A percentile compares a stretch with the other conserved stretches of the same genome.
Evolutionary conservation across 495 filamentous ascomycete genomes (phyloP).

Genomic region (Penicillium nucicola): DNA sequence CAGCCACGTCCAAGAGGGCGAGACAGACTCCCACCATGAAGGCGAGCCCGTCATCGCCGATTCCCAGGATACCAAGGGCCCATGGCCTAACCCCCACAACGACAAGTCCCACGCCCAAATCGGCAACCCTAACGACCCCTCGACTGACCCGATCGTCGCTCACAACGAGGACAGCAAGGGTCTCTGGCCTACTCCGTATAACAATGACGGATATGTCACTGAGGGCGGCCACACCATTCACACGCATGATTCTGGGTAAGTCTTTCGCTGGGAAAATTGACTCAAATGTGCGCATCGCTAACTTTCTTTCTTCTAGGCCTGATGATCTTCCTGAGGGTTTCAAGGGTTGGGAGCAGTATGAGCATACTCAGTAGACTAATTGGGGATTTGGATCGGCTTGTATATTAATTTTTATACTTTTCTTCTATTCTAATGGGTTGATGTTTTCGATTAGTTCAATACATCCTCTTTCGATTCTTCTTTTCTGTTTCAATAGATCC

Average conservation of each 20-base stretch:
- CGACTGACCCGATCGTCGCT: background rate
- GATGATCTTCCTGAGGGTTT: background rate
- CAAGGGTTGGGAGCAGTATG: background rate
- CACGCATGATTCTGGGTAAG: background rate
- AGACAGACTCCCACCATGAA: background rate
- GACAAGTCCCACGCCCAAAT: background rate
- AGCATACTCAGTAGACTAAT: background rate
- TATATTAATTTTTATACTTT: no score
- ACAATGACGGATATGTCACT: background rate
- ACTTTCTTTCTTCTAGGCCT: background rate
- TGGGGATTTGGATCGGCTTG: background rate
- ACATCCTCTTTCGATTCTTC: no score
- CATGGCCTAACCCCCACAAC: background rate
- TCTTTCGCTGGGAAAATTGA: background rate
- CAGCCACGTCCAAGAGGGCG: background rate
- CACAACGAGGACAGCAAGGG: background rate
- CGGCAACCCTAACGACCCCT: background rate
- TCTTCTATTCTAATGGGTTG: no score
- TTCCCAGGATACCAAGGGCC: background rate
- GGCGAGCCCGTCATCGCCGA: no score
- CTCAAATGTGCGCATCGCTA: conserved; percentile 1
- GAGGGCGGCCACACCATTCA: background rate
- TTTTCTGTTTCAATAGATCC: no score
- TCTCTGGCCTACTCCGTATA: background rate
- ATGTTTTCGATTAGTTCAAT: no score